Conservation (phyloP, 2,329 filamentous ascomycete species). For the Venturia pyrina region DNA sequence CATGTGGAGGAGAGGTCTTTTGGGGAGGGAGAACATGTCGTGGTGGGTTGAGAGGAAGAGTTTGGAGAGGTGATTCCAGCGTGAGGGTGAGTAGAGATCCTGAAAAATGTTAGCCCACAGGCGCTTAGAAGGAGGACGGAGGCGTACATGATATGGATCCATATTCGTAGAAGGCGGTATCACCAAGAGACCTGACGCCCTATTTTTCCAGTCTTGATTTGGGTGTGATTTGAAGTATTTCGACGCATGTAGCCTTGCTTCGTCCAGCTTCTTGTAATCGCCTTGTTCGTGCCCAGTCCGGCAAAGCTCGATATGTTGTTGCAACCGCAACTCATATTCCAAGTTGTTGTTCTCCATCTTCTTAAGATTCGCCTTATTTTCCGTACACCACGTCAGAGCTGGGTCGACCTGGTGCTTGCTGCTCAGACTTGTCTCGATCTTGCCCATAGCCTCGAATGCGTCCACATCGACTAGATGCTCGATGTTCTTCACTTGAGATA, state of each 20-base stretch:
- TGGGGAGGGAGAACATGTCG: constrained; percentile 70
- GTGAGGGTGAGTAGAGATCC: constrained; percentile 49
- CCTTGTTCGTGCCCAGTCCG: constrained; percentile 43
- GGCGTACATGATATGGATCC: neutral
- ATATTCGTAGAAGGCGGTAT: constrained; percentile 50
- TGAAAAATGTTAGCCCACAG: neutral
- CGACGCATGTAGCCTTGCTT: constrained; percentile 72
- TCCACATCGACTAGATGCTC: constrained; percentile 73
- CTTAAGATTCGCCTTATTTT: constrained; percentile 86
- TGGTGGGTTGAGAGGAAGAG: constrained; percentile 83
- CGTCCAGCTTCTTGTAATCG: constrained; percentile 53
- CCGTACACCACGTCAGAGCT: constrained; percentile 79
- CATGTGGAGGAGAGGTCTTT: constrained; percentile 76
- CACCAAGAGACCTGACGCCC: constrained; percentile 72
- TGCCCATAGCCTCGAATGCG: constrained; percentile 74
- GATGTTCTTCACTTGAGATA: constrained; percentile 68
- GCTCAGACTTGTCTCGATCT: constrained; percentile 63
- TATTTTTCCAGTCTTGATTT: constrained; percentile 56
- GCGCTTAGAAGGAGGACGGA: neutral
- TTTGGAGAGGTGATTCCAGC: constrained; percentile 68
- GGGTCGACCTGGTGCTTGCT: constrained; percentile 59
- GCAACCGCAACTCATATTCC: constrained; percentile 85
- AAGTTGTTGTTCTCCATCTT: constrained; percentile 67
- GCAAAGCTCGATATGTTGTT: constrained; percentile 91
- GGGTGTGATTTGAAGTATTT: constrained; percentile 68